A percentile compares a stretch with the other conserved stretches of the same genome.
Evolutionary conservation across 768 basidiomycete species (phyloP).

Genomic region (Termitomyces sp.): DNA sequence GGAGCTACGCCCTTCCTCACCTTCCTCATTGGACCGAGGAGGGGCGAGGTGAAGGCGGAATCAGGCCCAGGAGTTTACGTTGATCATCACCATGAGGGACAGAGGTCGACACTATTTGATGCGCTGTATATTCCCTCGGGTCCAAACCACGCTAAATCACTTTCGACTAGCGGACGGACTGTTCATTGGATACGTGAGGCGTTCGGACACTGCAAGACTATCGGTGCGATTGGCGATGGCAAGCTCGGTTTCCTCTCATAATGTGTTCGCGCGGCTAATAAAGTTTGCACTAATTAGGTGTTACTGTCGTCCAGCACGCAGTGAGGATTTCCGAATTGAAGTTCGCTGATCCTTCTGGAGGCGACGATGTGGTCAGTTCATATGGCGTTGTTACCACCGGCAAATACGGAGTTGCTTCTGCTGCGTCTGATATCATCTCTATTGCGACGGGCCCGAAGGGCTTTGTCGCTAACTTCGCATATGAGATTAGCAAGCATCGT

Average conservation of each 20-base stretch:
- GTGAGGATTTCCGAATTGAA: conserved; percentile 41
- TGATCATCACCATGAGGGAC: conserved; percentile 73
- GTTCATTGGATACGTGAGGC: conserved; percentile 85
- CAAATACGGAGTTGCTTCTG: conserved; percentile 36
- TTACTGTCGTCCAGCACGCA: conserved; percentile 40
- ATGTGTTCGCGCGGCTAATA: background rate
- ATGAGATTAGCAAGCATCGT: conserved; percentile 60
- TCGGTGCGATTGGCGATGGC: conserved; percentile 74
- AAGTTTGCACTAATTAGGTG: conserved; percentile 27
- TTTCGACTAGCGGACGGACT: conserved; percentile 58
- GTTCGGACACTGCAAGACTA: conserved; percentile 81
- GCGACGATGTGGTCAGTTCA: conserved; percentile 42
- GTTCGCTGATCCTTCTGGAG: conserved; percentile 25
- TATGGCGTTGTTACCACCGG: conserved; percentile 62
- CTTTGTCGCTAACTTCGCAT: conserved; percentile 54
- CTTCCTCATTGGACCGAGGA: conserved; percentile 62
- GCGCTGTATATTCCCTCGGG: conserved; percentile 78
- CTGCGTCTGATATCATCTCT: conserved; percentile 33
- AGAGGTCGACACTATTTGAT: conserved; percentile 81
- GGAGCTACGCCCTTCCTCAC: conserved; percentile 57
- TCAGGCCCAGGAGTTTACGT: conserved; percentile 33
- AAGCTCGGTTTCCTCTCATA: conserved; percentile 1
- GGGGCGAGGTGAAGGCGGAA: conserved; percentile 44
- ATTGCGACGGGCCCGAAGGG: conserved; percentile 42
- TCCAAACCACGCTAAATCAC: conserved; percentile 45